Evolutionary conservation across 2,329 filamentous ascomycete species (phyloP), one percentile per base, ranked within the genome.

Genomic region (Lasiodiplodia citricola): DNA sequence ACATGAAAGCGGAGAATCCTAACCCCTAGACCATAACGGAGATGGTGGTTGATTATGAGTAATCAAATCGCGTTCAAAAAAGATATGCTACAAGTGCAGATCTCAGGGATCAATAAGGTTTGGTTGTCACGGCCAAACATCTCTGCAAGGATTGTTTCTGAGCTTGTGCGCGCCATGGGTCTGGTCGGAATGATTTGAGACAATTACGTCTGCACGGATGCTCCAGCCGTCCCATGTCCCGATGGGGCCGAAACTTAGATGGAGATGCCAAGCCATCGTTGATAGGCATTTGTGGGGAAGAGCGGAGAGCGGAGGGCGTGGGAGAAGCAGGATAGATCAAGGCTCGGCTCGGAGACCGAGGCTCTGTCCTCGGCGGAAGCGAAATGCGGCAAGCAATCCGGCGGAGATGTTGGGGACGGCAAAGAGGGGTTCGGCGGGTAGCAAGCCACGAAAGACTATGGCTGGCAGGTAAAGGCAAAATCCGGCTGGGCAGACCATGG

Each of bases 11-110:
- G 66, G 58, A 56, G 56, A 54, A 68, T 68, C 56, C 66, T 68
- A 68, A 56, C 66, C 66, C 44, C 56, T 68, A 68, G 56, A 68
- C 66, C 44, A 70, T 70, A 64, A 68, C 69, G 16, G 71, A 70
- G 11, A 28, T 6, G 28, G 2, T 21, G 23, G 38, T 50, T 23
- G 63, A 47, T 31, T 8, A 56, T 62, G 50, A 66, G 37, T 56
- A 56, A 50, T 6, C 44, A 25, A 56, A 0, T 10, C 5, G n/a
- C 0, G 1, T 5, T 7, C 11, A 0, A 3, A 7, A 10, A 6
- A 4, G 52, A 51, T 64, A 51, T 28, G 23, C 4, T 58, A 0
- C 11, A 25, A 21, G 4, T 28, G 28, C 28, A n/a, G 31, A 8
- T 18, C 14, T 6, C 7, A 25, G 7, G 23, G 31, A 35, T 35